A percentile compares a stretch with the other conserved stretches of the same genome.
These are phyloP conservation scores for Saprolegnia parasitica DNA, from an alignment of 352 stramenopile genomes.

Conservation along the genomic window DNA sequence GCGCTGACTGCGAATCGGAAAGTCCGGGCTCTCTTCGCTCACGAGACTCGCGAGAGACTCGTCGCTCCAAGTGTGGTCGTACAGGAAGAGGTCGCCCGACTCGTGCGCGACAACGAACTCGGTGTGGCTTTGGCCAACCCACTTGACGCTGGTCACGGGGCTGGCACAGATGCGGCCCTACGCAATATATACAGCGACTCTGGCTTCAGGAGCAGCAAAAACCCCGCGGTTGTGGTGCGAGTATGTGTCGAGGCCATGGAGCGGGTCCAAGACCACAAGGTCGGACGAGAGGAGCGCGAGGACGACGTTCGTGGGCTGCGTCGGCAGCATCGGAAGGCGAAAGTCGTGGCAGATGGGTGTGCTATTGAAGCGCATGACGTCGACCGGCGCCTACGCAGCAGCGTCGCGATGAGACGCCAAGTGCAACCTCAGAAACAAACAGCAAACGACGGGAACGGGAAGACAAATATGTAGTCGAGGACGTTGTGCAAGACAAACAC, in stretches of 20 bases:
- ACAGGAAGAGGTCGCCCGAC: conserved; percentile 23
- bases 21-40: conserved; percentile 16
- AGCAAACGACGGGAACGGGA: conserved; percentile 7
- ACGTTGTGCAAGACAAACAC: conserved; percentile 27
- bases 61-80: conserved; percentile 25
- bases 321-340: conserved; percentile 26
- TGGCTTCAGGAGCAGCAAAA: not conserved
- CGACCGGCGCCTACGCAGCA: conserved; percentile 18
- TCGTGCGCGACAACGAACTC: conserved; percentile 26
- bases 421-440: not conserved
- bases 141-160: conserved; percentile 17
- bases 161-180: conserved; percentile 21
- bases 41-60: conserved; percentile 16
- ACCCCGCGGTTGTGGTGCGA: conserved; percentile 27
- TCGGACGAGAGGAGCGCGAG: conserved; percentile 21
- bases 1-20: conserved; percentile 18
- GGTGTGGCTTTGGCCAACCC: conserved; percentile 28
- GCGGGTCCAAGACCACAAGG: conserved; percentile 26
- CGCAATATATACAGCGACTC: not conserved
- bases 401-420: not conserved
- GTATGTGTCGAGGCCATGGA: conserved; percentile 25
- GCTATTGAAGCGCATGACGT: conserved; percentile 18
- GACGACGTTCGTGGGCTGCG: conserved; percentile 26
- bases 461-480: conserved; percentile 22
- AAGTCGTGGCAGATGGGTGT: conserved; percentile 26